These are phyloP conservation scores for Epichloe glyceriae DNA, from an alignment of 2,329 filamentous ascomycete species.

Conservation along the genomic window DNA sequence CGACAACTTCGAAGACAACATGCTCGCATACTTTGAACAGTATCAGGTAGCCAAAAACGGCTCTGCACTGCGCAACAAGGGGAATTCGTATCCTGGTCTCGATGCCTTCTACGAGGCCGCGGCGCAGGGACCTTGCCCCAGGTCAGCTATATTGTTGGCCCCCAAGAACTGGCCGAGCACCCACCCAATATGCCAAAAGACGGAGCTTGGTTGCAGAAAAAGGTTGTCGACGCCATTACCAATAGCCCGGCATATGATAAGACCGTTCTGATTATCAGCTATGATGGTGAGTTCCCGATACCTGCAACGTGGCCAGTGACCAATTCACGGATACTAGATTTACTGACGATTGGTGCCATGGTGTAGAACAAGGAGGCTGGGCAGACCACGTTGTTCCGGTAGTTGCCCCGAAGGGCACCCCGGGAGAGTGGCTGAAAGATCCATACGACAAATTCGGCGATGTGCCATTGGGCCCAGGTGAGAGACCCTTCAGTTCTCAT, in stretches of 20 bases:
- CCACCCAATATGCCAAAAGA: slow-evolving; percentile 39
- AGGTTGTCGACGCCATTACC: slow-evolving; percentile 36
- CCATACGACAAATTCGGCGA: slow-evolving; percentile 17
- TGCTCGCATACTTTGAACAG: slow-evolving; percentile 28
- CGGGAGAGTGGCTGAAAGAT: slow-evolving; percentile 37
- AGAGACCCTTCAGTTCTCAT: neutral
- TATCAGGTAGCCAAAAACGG: slow-evolving; percentile 8
- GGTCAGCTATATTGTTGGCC: slow-evolving; percentile 38
- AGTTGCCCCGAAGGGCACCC: slow-evolving; percentile 31
- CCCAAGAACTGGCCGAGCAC: slow-evolving; percentile 31
- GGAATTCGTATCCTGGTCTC: slow-evolving; percentile 30
- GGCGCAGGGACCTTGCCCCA: slow-evolving; percentile 33
- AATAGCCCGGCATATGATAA: slow-evolving; percentile 33
- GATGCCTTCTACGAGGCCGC: slow-evolving; percentile 36
- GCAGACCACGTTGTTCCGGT: slow-evolving; percentile 38
- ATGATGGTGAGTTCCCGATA: slow-evolving; percentile 25
- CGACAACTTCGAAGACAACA: slow-evolving; percentile 40
- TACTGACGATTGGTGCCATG: neutral
- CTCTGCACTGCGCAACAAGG: slow-evolving; percentile 6
- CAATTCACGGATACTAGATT: neutral
- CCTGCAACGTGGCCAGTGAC: neutral
- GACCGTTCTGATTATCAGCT: slow-evolving; percentile 38
- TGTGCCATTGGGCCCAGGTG: slow-evolving; percentile 18
- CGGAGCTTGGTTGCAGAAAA: slow-evolving; percentile 41
- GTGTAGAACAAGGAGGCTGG: slow-evolving; percentile 37